phyloP scores from a whole-genome alignment of 331 rosid genomes.

The Malus hybrid region DNA sequence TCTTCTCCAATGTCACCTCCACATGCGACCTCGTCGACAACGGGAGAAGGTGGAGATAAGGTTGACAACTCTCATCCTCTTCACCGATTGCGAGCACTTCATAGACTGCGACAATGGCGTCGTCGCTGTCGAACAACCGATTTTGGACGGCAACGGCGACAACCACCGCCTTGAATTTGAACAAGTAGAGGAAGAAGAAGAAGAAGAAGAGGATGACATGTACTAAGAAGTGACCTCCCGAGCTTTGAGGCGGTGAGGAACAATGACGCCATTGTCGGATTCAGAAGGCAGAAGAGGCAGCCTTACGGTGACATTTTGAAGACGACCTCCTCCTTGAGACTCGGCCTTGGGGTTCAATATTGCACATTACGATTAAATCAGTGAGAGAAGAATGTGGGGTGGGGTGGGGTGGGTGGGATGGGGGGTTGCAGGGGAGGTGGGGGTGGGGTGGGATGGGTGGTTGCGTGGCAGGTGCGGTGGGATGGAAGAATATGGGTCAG shows the following conservation, averaged over 20 bases:
- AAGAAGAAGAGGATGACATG: conserved; percentile 46
- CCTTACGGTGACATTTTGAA: conserved; percentile 37
- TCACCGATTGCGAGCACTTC: conserved; percentile 56
- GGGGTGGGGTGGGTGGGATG: too few species aligned
- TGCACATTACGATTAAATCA: conserved; percentile 45
- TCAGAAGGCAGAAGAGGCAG: conserved; percentile 78
- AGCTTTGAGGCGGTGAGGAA: conserved; percentile 46
- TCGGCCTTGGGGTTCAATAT: conserved; percentile 42
- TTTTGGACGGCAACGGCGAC: conserved; percentile 52
- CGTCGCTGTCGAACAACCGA: conserved; percentile 31
- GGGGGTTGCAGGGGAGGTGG: too few species aligned
- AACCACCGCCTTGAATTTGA: conserved; percentile 35
- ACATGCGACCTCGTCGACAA: conserved; percentile 78
- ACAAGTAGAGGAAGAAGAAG: conserved; percentile 25
- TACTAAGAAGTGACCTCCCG: conserved; percentile 73
- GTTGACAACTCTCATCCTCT: conserved; percentile 46
- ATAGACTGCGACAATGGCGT: conserved; percentile 29
- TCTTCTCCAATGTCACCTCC: conserved; percentile 61
- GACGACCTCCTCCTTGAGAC: conserved; percentile 30
- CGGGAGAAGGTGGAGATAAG: conserved; percentile 17
- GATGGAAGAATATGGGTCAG: too few species aligned
- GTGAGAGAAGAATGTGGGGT: conserved; percentile 5
- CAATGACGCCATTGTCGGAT: conserved; percentile 59
- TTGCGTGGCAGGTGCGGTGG: too few species aligned
- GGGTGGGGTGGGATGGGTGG: too few species aligned